Evolutionary conservation across 2,329 filamentous ascomycete species (phyloP), one percentile per base, ranked within the genome.

Genomic region (Penicillium sp.): DNA sequence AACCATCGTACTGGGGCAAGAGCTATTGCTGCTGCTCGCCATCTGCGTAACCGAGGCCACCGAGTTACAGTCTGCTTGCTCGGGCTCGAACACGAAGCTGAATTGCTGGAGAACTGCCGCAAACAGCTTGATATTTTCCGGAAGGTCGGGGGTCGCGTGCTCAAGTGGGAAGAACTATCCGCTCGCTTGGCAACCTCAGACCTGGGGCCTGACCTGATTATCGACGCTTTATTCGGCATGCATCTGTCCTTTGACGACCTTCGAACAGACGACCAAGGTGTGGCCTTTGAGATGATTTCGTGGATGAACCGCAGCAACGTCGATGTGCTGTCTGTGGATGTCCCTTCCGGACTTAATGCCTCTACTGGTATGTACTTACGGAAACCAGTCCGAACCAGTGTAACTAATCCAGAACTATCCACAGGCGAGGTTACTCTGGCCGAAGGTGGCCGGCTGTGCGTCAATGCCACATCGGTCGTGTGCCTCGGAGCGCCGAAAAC

Each of bases 221-320:
- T 97, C 53, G 94, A 99, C 71, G 92, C 92, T 1, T 79, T 97
- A 13, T 84, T 99, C 5, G 92, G 92, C 4, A 84, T 94, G 60
- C 91, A 94, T 43, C 85, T 92, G 55, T 88, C 90, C 2, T 97
- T 97, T 67, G 92, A 97, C 63, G 91, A 95, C 65, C 80, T 97
- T 29, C 85, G 90, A 35, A 89, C 87, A 2, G 88, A 89, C 16
- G 89, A 96, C 62, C 90, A 95, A 70, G 86, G 88, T 4, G 89
- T 88, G 0, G 90, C 91, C 0, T 92, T 95, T 68, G 89, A 95
- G 69, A 84, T 97, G 68, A 94, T 97, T 67, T 89, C 92, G 60
- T 97, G 92, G 92, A 89, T 91, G 3, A 97, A 97, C 70, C 88
- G 92, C 61, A 90, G 88, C 69, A 89, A 92, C 61, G 87, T 91